phyloP scores from a whole-genome alignment of 495 filamentous ascomycete species.

The Pseudomonodictys pantanalensis region DNA sequence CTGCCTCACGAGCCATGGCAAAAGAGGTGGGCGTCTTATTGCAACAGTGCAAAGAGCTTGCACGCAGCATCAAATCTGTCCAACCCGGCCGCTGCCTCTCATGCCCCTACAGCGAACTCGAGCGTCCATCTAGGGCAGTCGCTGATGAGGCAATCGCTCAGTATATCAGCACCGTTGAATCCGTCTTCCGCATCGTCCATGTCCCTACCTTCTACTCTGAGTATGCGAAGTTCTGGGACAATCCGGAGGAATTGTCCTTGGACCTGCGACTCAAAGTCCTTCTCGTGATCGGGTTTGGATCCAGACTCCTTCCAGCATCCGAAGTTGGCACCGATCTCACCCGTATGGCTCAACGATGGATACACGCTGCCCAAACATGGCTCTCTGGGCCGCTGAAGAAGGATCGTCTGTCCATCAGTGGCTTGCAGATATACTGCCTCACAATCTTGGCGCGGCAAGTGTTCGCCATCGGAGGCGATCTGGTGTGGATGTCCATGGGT shows the following conservation, averaged over 20 bases:
- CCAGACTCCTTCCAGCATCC: slow-evolving; percentile 45
- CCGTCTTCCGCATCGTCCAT: slow-evolving; percentile 56
- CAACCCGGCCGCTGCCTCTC: too few relatives aligned
- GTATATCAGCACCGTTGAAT: too few relatives aligned
- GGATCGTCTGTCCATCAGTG: slow-evolving; percentile 49
- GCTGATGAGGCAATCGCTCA: too few relatives aligned
- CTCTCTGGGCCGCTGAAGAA: slow-evolving; percentile 53
- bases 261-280: slow-evolving; percentile 51
- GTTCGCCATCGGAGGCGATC: slow-evolving; percentile 54
- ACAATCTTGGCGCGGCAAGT: slow-evolving; percentile 58
- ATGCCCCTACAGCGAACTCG: too few relatives aligned
- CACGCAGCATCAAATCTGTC: too few relatives aligned
- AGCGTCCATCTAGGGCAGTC: too few relatives aligned
- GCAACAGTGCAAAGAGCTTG: too few relatives aligned
- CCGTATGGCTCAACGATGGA: slow-evolving; percentile 47
- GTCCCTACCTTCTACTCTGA: slow-evolving; percentile 54
- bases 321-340: slow-evolving; percentile 38
- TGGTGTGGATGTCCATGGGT: slow-evolving; percentile 59
- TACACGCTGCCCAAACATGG: slow-evolving; percentile 57
- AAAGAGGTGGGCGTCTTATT: too few relatives aligned
- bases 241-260: slow-evolving; percentile 38
- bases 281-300: slow-evolving; percentile 54
- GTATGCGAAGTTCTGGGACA: slow-evolving; percentile 52
- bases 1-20: too few relatives aligned
- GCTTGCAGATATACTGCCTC: slow-evolving; percentile 63